phyloP scores from a whole-genome alignment of 257 asterid genomes.

The Euphrasia confusa region DNA sequence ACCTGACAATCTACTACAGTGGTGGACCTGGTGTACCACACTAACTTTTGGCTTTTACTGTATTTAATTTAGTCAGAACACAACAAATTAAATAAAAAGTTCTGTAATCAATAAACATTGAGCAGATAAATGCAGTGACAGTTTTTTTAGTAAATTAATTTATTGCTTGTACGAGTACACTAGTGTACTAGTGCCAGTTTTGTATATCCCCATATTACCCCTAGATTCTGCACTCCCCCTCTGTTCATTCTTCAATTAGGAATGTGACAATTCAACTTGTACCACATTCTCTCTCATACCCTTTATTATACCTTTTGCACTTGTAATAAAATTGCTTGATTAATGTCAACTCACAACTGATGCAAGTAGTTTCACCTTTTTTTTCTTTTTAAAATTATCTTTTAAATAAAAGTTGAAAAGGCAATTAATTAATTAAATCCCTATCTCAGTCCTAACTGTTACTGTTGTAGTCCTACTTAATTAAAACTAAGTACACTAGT shows the following conservation, averaged over 20 bases:
- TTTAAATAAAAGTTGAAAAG: no score
- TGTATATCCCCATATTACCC: slow-evolving; percentile 23
- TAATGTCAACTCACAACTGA: not conserved
- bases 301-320: not conserved
- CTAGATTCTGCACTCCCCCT: slow-evolving; percentile 18
- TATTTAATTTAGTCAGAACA: no score
- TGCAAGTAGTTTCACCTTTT: no score
- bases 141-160: not conserved
- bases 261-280: slow-evolving; percentile 28
- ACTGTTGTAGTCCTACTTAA: no score
- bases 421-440: not conserved
- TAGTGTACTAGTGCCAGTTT: not conserved
- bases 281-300: slow-evolving; percentile 23
- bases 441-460: not conserved
- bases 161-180: not conserved
- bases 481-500: not conserved
- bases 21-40: no score
- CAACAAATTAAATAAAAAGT: no score
- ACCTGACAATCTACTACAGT: no score
- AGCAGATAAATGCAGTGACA: not conserved
- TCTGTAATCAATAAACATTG: no score
- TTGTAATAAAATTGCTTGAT: not conserved
- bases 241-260: slow-evolving; percentile 18
- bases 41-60: no score
- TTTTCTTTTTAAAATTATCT: no score